Evolutionary conservation across 2,329 filamentous ascomycete species (phyloP), one percentile per base, ranked within the genome.

Genomic region (Aspergillus intermedius): DNA sequence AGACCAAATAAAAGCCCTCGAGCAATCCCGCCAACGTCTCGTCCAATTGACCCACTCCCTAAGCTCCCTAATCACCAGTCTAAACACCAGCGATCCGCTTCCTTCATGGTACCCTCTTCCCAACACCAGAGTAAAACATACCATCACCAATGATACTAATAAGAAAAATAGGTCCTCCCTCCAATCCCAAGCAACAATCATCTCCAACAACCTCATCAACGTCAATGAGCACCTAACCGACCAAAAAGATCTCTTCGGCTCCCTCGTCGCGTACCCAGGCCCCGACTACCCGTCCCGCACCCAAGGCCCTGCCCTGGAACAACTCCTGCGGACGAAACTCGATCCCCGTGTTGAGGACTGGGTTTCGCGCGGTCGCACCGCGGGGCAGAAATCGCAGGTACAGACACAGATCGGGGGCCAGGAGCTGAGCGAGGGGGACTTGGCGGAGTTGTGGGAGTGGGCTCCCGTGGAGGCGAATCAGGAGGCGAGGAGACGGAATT

Each of bases 311-410:
- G 75, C 88, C 3, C 76, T 91, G 1, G 76, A 80, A 22, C 80
- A 85, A 58, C 75, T 95, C 2, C 74, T 94, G 28, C 84, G 88
- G 35, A 94, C 93, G 70, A 93, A 93, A 65, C 77, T 90, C 44
- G 88, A 93, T 56, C 87, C 88, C 0, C 77, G 81, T 21, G 83
- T 90, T 15, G 87, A 91, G 63, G 81, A 83, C 49, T 84, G 85
- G 71, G 82, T 91, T 22, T 79, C 82, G 19, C 73, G 82, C 45
- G 85, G 83, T 1, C 78, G 80, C 54, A 45, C 44, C 48, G 43
- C 30, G 49, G 51, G 46, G 12, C 37, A 10, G 13, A 43, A 25
- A 25, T 30, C 10, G 25, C 25, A 12, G 10, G 12, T 10, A 3
- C 25, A 30, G 25, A 10, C 25, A 10, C 25, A 12, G 25, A 2